Conservation (phyloP, 2,329 filamentous ascomycete species). For the Aspergillus proliferans region DNA sequence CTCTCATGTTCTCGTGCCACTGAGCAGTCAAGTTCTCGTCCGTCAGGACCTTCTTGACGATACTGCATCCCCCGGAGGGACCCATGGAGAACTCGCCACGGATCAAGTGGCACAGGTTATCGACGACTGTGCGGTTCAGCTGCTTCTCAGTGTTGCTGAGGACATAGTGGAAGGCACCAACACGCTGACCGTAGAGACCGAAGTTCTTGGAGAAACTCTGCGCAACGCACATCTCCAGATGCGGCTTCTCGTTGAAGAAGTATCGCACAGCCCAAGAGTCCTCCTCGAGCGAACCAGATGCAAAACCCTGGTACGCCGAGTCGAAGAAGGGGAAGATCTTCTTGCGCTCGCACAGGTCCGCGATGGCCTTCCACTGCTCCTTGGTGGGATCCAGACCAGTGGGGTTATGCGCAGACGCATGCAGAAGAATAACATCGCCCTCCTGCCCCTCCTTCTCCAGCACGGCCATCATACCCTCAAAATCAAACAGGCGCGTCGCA, state of each 20-base stretch:
- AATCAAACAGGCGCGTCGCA: constrained; percentile 37
- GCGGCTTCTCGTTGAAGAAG: constrained; percentile 69
- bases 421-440: constrained; percentile 77
- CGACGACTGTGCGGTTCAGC: constrained; percentile 27
- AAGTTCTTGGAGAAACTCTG: constrained; percentile 59
- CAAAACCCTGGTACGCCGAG: constrained; percentile 94
- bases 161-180: constrained; percentile 76
- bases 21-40: constrained; percentile 69
- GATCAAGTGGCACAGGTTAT: constrained; percentile 35
- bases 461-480: constrained; percentile 63
- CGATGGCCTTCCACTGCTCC: constrained; percentile 89
- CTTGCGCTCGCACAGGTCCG: constrained; percentile 68
- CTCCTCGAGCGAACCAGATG: constrained; percentile 75
- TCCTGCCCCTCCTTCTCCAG: constrained; percentile 79
- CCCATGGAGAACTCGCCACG: constrained; percentile 43
- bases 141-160: constrained; percentile 23
- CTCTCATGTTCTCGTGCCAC: constrained; percentile 83
- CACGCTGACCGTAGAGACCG: constrained; percentile 91
- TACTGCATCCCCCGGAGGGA: constrained; percentile 79
- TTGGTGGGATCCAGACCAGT: constrained; percentile 89
- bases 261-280: constrained; percentile 87
- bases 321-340: constrained; percentile 97
- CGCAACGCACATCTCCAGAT: constrained; percentile 61
- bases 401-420: constrained; percentile 95
- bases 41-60: constrained; percentile 76